These are phyloP conservation scores for Trichomonascaceae sp. DNA, from an alignment of 1,139 yeast species.

Conservation along the genomic window DNA sequence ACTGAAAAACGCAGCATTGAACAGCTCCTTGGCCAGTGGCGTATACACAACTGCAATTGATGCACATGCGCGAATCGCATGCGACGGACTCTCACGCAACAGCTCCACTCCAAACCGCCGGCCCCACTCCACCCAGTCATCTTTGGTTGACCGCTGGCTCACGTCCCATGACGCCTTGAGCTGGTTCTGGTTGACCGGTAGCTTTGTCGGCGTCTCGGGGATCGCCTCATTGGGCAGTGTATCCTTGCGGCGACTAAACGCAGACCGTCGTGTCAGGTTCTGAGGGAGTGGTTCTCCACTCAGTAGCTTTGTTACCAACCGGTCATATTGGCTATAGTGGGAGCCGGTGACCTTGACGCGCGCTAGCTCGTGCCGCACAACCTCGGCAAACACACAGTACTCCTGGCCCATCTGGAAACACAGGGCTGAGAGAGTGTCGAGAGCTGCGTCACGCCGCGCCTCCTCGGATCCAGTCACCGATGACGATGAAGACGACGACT, in stretches of 20 bases:
- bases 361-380: slow-evolving; percentile 58
- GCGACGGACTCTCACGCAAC: slow-evolving; percentile 86
- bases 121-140: slow-evolving; percentile 98
- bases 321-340: slow-evolving; percentile 67
- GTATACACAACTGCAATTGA: slow-evolving; percentile 78
- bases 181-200: slow-evolving; percentile 69
- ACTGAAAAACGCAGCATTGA: slow-evolving; percentile 90
- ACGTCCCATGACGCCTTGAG: slow-evolving; percentile 88
- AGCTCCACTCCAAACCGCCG: slow-evolving; percentile 75
- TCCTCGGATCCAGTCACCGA: slow-evolving; percentile 59
- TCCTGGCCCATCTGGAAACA: slow-evolving; percentile 74
- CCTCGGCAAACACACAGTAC: slow-evolving; percentile 77
- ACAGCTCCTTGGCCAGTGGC: slow-evolving; percentile 80
- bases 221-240: slow-evolving; percentile 48
- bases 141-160: slow-evolving; percentile 74
- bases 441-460: slow-evolving; percentile 39
- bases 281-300: slow-evolving; percentile 88
- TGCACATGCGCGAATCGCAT: slow-evolving; percentile 88
- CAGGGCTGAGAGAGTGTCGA: slow-evolving; percentile 72
- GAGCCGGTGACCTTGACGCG: slow-evolving; percentile 36
- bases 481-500: slow-evolving; percentile 6
- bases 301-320: slow-evolving; percentile 59
- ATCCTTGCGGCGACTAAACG: slow-evolving; percentile 36
- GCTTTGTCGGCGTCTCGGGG: slow-evolving; percentile 48
- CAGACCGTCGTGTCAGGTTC: slow-evolving; percentile 34